These are phyloP conservation scores for Talaromyces sp. DNA, from an alignment of 2,329 filamentous ascomycete genomes.

Conservation along the genomic window DNA sequence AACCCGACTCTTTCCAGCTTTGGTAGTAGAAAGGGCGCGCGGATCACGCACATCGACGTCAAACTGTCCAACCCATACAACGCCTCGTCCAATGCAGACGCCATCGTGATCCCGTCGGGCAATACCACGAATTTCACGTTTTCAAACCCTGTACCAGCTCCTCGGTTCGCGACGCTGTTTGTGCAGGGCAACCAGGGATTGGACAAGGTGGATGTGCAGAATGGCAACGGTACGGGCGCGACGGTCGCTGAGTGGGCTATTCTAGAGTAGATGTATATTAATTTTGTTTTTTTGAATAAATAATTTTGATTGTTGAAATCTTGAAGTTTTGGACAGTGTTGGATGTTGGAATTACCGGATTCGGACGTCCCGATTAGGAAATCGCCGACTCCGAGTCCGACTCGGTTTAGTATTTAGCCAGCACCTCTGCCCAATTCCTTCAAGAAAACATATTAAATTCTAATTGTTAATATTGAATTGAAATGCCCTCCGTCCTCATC, in stretches of 20 bases:
- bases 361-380: neutral
- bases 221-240: slow-evolving; percentile 37
- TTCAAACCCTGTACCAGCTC: slow-evolving; percentile 24
- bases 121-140: slow-evolving; percentile 41
- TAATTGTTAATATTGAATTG: too few relatives aligned
- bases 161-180: slow-evolving; percentile 39
- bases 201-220: slow-evolving; percentile 21
- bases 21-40: neutral
- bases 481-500: slow-evolving; percentile 7
- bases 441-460: too few relatives aligned
- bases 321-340: too few relatives aligned
- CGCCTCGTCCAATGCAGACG: slow-evolving; percentile 17
- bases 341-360: neutral
- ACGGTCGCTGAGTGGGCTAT: slow-evolving; percentile 47
- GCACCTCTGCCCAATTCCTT: neutral
- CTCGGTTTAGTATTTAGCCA: neutral
- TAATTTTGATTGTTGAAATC: too few relatives aligned
- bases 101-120: slow-evolving; percentile 32
- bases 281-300: too few relatives aligned
- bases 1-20: slow-evolving; percentile 13
- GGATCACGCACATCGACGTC: neutral
- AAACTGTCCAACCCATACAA: slow-evolving; percentile 33
- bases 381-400: neutral
- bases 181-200: slow-evolving; percentile 41
- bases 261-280: slow-evolving; percentile 17